Percentiles rank a stretch among this genome's conserved stretches.
Conservation (phyloP, 306 rosid genomes). For the Rubus idaeus region DNA sequence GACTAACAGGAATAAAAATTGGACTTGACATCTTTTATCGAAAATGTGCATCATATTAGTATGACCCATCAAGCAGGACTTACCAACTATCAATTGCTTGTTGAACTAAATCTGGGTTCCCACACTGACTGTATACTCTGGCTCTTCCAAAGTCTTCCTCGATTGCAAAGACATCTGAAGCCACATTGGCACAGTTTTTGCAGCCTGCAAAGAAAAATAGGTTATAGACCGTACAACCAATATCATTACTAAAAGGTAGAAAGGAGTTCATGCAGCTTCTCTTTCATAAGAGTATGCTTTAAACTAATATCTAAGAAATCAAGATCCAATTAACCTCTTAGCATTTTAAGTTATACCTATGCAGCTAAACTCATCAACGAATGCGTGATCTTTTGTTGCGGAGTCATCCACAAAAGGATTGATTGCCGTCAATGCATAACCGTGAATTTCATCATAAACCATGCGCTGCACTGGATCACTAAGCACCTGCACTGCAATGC, state of each 20-base stretch:
- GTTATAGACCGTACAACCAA: background rate
- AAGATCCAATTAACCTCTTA: background rate
- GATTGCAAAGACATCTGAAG: slow-evolving; percentile 69
- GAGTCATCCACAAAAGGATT: slow-evolving; percentile 81
- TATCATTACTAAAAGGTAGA: background rate
- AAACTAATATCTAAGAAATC: background rate
- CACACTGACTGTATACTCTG: slow-evolving; percentile 68
- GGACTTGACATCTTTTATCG: background rate
- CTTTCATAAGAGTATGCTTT: too few relatives aligned
- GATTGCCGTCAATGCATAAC: slow-evolving; percentile 78
- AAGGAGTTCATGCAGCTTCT: background rate
- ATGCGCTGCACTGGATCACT: slow-evolving; percentile 94
- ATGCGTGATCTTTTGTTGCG: slow-evolving; percentile 66
- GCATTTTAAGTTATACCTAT: slow-evolving; percentile 51
- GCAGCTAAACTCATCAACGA: slow-evolving; percentile 94
- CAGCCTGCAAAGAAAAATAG: slow-evolving; percentile 57
- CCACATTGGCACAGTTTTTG: slow-evolving; percentile 85
- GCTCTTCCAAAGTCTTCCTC: slow-evolving; percentile 98
- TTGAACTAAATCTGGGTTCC: slow-evolving; percentile 52
- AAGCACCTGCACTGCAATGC: slow-evolving; percentile 74
- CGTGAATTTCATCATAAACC: slow-evolving; percentile 94
- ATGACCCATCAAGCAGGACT: slow-evolving; percentile 7
- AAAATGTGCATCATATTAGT: slow-evolving; percentile 1
- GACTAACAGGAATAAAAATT: background rate
- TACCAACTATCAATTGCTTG: slow-evolving; percentile 94